Evolutionary conservation across 345 rosid genomes (phyloP).

Genomic region (Aegle marmelos): DNA sequence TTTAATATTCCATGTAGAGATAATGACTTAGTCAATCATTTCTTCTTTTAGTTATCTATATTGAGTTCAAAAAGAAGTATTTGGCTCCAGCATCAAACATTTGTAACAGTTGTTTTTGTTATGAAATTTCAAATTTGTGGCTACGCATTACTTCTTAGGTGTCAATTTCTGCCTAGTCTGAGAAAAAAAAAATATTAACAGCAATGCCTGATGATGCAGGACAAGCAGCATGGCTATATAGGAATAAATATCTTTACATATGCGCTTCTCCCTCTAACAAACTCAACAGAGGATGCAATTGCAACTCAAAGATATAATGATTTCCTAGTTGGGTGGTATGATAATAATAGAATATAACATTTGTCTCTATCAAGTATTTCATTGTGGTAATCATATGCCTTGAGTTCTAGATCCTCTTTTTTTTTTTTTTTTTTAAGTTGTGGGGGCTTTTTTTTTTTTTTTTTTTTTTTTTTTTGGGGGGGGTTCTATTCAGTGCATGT

Average conservation of each 20-base stretch:
- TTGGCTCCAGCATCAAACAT: not conserved
- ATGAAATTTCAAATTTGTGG: not conserved
- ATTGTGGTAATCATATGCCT: not conserved
- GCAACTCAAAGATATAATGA: constrained; percentile 48
- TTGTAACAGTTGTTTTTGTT: not conserved
- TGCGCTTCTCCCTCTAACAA: constrained; percentile 42
- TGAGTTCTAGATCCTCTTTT: not conserved
- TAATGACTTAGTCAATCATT: not conserved
- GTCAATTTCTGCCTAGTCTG: not conserved
- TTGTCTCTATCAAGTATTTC: too few relatives aligned
- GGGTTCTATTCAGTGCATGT: not conserved
- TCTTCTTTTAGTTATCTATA: not conserved
- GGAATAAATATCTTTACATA: constrained; percentile 41
- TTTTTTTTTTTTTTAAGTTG: too few relatives aligned
- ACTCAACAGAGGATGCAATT: constrained; percentile 38
- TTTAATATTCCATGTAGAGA: not conserved
- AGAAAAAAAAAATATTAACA: not conserved
- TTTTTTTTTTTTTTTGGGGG: too few relatives aligned
- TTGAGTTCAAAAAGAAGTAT: not conserved
- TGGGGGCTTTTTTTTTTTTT: too few relatives aligned
- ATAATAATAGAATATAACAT: not conserved
- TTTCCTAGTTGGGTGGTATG: constrained; percentile 54
- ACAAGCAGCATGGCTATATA: constrained; percentile 47
- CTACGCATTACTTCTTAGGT: not conserved
- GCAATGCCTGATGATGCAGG: constrained; percentile 31